Base-by-base conservation (phyloP, 768 basidiomycete species). In the Termitomyces sp. region DNA sequence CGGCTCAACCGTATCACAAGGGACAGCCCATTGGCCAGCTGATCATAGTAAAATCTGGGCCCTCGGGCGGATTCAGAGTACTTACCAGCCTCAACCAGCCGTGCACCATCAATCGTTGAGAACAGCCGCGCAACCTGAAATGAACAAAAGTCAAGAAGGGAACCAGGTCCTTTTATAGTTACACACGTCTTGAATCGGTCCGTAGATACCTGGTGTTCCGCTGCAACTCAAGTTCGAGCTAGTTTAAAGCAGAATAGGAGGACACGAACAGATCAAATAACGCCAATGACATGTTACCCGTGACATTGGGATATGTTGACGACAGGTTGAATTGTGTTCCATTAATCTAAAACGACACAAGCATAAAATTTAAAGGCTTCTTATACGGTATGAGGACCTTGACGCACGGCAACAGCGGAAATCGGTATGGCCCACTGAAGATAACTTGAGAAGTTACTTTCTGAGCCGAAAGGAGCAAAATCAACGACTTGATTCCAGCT, bases 11-110 rank as follows among this genome's bases (percentile, higher is more conserved):
- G 82, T 84, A 49, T 82, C 76, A 58, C 90, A 92, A 8, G 90
- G 90, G 35, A 91, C 68, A 19, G 78, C 87, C 87, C 89, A 92
- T 69, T 83, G 85, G 6, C 90, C 90, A 53, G 62, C 82, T 78
- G 57, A 23, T 35, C 31, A 6, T 11, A 11, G 33, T 58, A 19
- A 52, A 28, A 53, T 15, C 49, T 48, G 56, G 37, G 31, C 33
- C 14, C 37, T 21, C 0, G 5, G 11, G 12, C 23, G 4, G n/a
- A 30, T 28, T 45, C 19, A 26, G 41, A 45, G 47, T 15, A 54
- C 80, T 60, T 66, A 81, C 82, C 67, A n/a, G 73, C 56, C 59
- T 85, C 83, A 19, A 92, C 85, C 9, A 91, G 76, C n/a, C 89
- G 83, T 41, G 86, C 79, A 9, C 80, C 80, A 17, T 77, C 74